A percentile compares a stretch with the other conserved stretches of the same genome.
phyloP scores from a whole-genome alignment of 129 eudicot genomes.

The Logfia minima region DNA sequence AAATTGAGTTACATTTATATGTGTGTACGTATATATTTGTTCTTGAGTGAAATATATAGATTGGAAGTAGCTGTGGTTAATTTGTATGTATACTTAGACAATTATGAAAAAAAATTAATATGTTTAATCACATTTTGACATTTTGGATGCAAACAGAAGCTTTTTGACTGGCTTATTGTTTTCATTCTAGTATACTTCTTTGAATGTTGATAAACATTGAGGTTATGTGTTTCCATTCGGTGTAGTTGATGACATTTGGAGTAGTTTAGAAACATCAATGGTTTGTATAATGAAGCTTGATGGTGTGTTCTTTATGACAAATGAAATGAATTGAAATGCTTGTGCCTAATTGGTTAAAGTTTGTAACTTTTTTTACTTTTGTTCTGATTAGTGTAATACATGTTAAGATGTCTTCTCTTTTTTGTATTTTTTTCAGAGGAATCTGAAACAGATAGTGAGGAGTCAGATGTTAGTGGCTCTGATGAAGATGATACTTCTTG shows the following conservation, averaged over 20 bases:
- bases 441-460: slow-evolving; percentile 86
- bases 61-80: neutral
- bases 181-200: neutral
- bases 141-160: neutral
- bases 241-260: neutral
- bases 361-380: neutral
- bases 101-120: neutral
- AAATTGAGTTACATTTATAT: neutral
- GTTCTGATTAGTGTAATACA: neutral
- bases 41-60: neutral
- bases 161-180: neutral
- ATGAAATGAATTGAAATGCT: neutral
- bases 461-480: slow-evolving; percentile 84
- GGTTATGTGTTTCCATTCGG: slow-evolving; percentile 6
- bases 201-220: neutral
- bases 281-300: neutral
- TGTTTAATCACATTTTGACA: slow-evolving; percentile 7
- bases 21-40: neutral
- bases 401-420: neutral
- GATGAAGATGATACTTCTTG: slow-evolving; percentile 87
- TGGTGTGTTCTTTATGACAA: neutral
- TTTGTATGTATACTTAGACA: neutral
- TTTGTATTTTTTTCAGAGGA: slow-evolving; percentile 51
- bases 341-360: slow-evolving; percentile 4
- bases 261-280: neutral